These are phyloP conservation scores for Rhinocladiella mackenziei DNA, from an alignment of 2,329 filamentous ascomycete species.

Conservation along the genomic window DNA sequence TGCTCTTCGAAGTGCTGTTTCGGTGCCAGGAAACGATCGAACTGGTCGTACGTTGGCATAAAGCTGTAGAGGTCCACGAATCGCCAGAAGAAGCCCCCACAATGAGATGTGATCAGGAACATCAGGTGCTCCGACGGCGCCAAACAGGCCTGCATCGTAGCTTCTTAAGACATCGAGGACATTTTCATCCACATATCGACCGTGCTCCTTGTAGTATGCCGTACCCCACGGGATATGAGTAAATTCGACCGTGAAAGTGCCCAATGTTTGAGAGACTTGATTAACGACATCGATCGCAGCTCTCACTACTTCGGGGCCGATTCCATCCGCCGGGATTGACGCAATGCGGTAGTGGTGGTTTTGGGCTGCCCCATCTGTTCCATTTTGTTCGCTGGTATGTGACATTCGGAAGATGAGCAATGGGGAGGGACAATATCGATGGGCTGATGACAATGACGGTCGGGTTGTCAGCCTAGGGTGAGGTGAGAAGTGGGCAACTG, in stretches of 20 bases:
- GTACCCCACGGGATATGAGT: constrained; percentile 64
- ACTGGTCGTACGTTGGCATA: constrained; percentile 66
- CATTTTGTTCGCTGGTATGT: too few relatives aligned
- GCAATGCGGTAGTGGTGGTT: constrained; percentile 53
- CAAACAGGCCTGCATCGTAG: constrained; percentile 65
- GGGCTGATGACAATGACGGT: too few relatives aligned
- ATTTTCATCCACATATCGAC: constrained; percentile 60
- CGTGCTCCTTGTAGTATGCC: constrained; percentile 61
- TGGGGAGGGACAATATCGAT: too few relatives aligned
- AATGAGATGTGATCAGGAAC: constrained; percentile 65
- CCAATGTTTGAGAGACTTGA: constrained; percentile 42
- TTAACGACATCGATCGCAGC: constrained; percentile 61
- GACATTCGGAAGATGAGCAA: too few relatives aligned
- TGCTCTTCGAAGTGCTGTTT: constrained; percentile 56
- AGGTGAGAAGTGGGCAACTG: too few relatives aligned
- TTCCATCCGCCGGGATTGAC: constrained; percentile 65
- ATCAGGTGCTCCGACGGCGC: constrained; percentile 59
- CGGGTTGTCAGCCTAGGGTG: too few relatives aligned
- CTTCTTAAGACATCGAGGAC: constrained; percentile 54
- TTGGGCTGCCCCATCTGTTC: too few relatives aligned
- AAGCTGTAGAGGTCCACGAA: constrained; percentile 63
- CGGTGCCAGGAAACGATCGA: too few relatives aligned
- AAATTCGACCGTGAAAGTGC: constrained; percentile 60
- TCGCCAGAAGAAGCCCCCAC: constrained; percentile 63
- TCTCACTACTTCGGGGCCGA: constrained; percentile 63